These are phyloP conservation scores for Ilyonectria mors-panacis DNA, from an alignment of 2,329 filamentous ascomycete genomes.

Conservation along the genomic window DNA sequence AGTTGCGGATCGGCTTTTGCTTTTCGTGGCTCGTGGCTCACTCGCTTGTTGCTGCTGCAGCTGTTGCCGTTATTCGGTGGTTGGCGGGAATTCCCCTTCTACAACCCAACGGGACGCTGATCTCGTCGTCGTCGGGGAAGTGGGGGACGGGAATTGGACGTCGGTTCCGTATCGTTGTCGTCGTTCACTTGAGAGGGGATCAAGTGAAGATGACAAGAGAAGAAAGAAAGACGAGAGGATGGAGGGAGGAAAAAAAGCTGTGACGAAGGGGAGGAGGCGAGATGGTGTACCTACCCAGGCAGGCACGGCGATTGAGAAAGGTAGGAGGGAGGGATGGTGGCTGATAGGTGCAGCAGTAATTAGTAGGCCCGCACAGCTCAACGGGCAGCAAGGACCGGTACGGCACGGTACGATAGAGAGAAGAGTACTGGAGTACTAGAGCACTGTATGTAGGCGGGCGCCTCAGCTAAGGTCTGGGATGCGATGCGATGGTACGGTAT, in stretches of 20 bases:
- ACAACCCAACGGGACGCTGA: constrained; percentile 21
- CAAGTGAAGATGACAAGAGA: constrained; percentile 40
- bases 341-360: constrained; percentile 32
- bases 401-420: constrained; percentile 24
- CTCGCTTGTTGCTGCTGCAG: constrained; percentile 17
- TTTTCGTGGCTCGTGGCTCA: constrained; percentile 14
- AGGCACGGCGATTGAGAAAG: constrained; percentile 31
- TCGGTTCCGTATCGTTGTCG: constrained; percentile 28
- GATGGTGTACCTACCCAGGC: constrained; percentile 37
- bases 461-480: constrained; percentile 26
- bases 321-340: constrained; percentile 29
- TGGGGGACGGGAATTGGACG: constrained; percentile 16
- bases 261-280: constrained; percentile 21
- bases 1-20: constrained; percentile 13
- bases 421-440: neutral
- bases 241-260: constrained; percentile 20
- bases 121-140: constrained; percentile 27
- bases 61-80: constrained; percentile 19
- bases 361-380: constrained; percentile 29
- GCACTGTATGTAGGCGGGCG: neutral
- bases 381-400: constrained; percentile 19
- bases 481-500: constrained; percentile 26
- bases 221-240: constrained; percentile 7
- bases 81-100: constrained; percentile 25
- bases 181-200: constrained; percentile 39